Percentiles rank a stretch among this genome's conserved stretches.
Conservation (phyloP, 2,329 filamentous ascomycete genomes). For the Talaromyces marneffei region DNA sequence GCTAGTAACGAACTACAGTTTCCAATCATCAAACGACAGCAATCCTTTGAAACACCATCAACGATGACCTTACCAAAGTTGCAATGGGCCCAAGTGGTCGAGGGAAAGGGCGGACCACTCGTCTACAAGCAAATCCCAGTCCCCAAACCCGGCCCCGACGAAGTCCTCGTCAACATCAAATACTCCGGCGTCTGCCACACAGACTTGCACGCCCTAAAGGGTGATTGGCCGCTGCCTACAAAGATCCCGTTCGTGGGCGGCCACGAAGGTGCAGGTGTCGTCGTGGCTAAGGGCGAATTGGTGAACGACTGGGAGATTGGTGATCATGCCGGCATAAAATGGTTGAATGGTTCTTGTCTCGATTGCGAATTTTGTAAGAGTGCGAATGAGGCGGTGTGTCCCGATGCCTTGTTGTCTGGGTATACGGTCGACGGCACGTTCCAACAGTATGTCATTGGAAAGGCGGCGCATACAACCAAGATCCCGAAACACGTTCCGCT, state of each 20-base stretch:
- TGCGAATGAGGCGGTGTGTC: conserved; percentile 76
- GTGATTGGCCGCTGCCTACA: conserved; percentile 79
- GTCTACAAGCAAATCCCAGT: conserved; percentile 62
- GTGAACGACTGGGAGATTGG: conserved; percentile 74
- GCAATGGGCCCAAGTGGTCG: conserved; percentile 89
- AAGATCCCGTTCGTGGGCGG: conserved; percentile 85
- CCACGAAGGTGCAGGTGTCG: conserved; percentile 70
- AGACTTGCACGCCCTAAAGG: conserved; percentile 73
- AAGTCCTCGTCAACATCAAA: conserved; percentile 87
- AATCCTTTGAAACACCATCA: neutral
- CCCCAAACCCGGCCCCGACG: conserved; percentile 72
- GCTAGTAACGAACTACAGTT: no score
- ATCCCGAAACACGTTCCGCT: conserved; percentile 72
- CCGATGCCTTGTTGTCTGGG: conserved; percentile 68
- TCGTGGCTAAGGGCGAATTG: conserved; percentile 72
- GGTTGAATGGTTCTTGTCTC: conserved; percentile 84
- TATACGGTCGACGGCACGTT: conserved; percentile 92
- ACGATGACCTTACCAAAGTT: conserved; percentile 60
- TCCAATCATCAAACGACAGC: neutral
- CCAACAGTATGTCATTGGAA: conserved; percentile 85
- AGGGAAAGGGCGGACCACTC: conserved; percentile 64
- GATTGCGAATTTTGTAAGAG: conserved; percentile 76
- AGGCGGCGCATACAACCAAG: conserved; percentile 75
- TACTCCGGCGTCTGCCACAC: conserved; percentile 90
- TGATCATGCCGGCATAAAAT: conserved; percentile 82